phyloP scores from a whole-genome alignment of 2,329 filamentous ascomycete species.

The Dendrostoma leiphaemia region DNA sequence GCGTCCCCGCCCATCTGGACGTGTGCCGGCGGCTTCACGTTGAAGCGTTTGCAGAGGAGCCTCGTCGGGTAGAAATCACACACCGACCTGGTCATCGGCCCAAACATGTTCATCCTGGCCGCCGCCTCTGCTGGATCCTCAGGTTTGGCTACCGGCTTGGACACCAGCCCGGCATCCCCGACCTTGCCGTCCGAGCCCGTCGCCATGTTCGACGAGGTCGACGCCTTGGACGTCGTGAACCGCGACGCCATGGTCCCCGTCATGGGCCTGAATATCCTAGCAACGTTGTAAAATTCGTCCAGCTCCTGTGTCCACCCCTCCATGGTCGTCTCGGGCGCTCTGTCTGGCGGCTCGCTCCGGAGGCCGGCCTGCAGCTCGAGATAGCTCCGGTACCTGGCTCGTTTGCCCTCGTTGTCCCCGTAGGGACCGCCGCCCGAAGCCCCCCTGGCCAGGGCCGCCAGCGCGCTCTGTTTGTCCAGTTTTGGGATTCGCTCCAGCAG shows the following conservation, averaged over 20 bases:
- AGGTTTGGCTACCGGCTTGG: slow-evolving; percentile 51
- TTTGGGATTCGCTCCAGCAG: slow-evolving; percentile 59
- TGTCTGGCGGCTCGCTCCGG: slow-evolving; percentile 41
- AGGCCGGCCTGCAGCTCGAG: slow-evolving; percentile 74
- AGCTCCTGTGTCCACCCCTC: slow-evolving; percentile 82
- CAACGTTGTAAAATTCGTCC: slow-evolving; percentile 66
- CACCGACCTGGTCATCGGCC: slow-evolving; percentile 73
- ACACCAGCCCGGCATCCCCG: slow-evolving; percentile 36
- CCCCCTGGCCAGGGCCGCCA: slow-evolving; percentile 66
- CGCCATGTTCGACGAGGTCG: slow-evolving; percentile 31
- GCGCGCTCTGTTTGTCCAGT: slow-evolving; percentile 64
- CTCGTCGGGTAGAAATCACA: slow-evolving; percentile 76
- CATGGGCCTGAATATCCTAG: slow-evolving; percentile 82
- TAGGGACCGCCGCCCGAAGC: slow-evolving; percentile 73
- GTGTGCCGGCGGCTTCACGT: slow-evolving; percentile 74
- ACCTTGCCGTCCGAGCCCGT: slow-evolving; percentile 17
- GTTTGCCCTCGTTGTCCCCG: slow-evolving; percentile 75
- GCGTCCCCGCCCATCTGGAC: slow-evolving; percentile 54
- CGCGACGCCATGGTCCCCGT: slow-evolving; percentile 89
- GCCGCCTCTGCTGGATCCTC: slow-evolving; percentile 82
- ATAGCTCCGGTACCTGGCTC: slow-evolving; percentile 76
- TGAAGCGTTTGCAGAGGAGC: slow-evolving; percentile 91
- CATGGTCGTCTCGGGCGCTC: slow-evolving; percentile 39
- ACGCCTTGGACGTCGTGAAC: slow-evolving; percentile 71
- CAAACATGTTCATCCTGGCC: slow-evolving; percentile 89